phyloP scores from a whole-genome alignment of 202 grass and related monocot species.

The Dendrocalamus latiflorus region DNA sequence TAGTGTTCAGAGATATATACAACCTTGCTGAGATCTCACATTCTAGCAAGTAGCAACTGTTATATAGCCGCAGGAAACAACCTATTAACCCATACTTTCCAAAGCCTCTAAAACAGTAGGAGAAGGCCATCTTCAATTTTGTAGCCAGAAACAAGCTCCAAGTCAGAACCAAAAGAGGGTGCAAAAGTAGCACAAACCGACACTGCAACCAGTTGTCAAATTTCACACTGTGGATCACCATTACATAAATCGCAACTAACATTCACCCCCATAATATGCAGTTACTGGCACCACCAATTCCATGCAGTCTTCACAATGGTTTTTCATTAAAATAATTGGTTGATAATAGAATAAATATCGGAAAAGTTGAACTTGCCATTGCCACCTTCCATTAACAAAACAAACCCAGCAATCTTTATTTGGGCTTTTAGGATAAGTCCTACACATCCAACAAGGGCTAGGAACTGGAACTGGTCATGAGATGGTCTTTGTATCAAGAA shows the following conservation, averaged over 20 bases:
- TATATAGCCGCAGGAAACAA: background rate
- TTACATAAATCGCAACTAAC: background rate
- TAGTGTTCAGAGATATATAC: background rate
- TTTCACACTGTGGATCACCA: background rate
- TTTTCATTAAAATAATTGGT: background rate
- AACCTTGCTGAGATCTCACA: background rate
- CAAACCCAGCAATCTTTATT: background rate
- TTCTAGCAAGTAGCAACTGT: background rate
- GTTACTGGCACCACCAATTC: background rate
- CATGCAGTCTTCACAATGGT: background rate
- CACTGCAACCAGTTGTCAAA: background rate
- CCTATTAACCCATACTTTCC: background rate
- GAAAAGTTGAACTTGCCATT: background rate
- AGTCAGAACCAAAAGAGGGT: background rate
- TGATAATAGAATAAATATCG: background rate
- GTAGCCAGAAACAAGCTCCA: background rate
- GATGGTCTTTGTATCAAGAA: background rate
- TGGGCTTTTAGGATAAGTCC: background rate
- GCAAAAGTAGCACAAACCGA: background rate
- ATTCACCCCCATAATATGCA: background rate
- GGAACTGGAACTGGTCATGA: background rate
- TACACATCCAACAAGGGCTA: background rate
- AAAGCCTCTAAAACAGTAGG: background rate
- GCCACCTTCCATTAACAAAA: background rate
- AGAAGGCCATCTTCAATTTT: conserved; percentile 2